Base-by-base conservation (phyloP, 495 filamentous ascomycete species). In the Staphylotrichum tortipilum region DNA sequence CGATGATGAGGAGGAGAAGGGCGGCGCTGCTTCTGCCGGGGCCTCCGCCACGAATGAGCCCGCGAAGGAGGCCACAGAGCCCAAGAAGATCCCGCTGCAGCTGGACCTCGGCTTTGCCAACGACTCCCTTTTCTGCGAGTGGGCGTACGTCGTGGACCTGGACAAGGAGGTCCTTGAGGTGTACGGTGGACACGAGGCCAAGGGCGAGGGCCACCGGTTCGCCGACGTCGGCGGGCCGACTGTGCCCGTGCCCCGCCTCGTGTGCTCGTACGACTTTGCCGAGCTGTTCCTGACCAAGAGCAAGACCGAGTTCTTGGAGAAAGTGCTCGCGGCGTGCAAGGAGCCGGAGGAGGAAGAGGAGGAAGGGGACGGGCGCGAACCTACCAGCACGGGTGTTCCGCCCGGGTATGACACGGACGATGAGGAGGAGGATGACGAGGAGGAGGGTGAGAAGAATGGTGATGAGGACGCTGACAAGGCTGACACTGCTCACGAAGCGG, bases 131-230 rank as follows among this genome's bases (percentile, higher is more conserved):
- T 55, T 50, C 12, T 55, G 53, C 34, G 53, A 55, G 31, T 55
- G 53, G 53, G 48, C 14, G 11, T 55, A 55, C 19, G 47, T 55
- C 17, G 19, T 51, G 2, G 47, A 55, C 23, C 47, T 55, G 9
- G 53, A 55, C 48, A 51, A 48, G 23, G 47, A 55, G 14, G 48
- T 47, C n/a, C 8, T 51, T 10, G 53, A 55, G 47, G 44, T 55
- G 4, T 55, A 40, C 22, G 36, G 36, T 7, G 53, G 53, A 17
- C 11, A 10, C 10, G 52, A 44, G 41, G 4, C 11, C 12, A 55
- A 51, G 37, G 31, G 48, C 15, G 48, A 50, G 1, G 37, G 42
- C 4, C 53, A 55, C 30, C 11, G 47, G 47, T 48, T 55, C 33
- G 42, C 43, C 36, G 47, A 44, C 26, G 53, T 55, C 9, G 48